Evolutionary conservation across 768 basidiomycete genomes (phyloP).

Genomic region (Tulasnella sp.): DNA sequence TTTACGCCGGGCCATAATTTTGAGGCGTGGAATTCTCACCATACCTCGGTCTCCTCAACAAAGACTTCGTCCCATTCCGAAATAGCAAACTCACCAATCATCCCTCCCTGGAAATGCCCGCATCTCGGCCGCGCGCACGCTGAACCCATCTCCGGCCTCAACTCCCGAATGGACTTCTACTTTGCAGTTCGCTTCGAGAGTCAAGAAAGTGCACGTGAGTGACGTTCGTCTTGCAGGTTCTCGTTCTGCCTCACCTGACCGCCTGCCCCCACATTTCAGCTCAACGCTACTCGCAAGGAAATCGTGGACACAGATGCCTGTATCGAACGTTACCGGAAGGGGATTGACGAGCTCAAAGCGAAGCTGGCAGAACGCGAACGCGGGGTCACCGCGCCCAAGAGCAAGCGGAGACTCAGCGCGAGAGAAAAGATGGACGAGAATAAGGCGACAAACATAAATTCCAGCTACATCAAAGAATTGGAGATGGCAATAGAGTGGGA

Average conservation of each 20-base stretch:
- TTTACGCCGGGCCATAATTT: no score
- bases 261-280: constrained; percentile 36
- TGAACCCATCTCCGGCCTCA: constrained; percentile 79
- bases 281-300: constrained; percentile 88
- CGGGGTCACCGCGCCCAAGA: constrained; percentile 44
- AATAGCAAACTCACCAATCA: constrained; percentile 94
- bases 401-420: constrained; percentile 48
- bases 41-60: no score
- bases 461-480: no score
- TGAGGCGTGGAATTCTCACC: no score
- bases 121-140: constrained; percentile 92
- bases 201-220: constrained; percentile 78
- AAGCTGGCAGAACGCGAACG: constrained; percentile 67
- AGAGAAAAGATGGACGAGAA: constrained; percentile 80
- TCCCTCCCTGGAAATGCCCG: constrained; percentile 93
- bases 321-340: constrained; percentile 88
- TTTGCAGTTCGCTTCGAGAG: constrained; percentile 82
- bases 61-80: constrained; percentile 89
- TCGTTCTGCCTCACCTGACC: neutral
- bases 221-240: neutral
- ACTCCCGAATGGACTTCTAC: constrained; percentile 84
- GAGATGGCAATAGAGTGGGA: no score
- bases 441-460: constrained; percentile 79
- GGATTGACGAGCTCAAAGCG: constrained; percentile 83
- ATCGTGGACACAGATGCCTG: constrained; percentile 88